Conservation (phyloP, 495 filamentous ascomycete genomes). For the Podospora anserina region DNA sequence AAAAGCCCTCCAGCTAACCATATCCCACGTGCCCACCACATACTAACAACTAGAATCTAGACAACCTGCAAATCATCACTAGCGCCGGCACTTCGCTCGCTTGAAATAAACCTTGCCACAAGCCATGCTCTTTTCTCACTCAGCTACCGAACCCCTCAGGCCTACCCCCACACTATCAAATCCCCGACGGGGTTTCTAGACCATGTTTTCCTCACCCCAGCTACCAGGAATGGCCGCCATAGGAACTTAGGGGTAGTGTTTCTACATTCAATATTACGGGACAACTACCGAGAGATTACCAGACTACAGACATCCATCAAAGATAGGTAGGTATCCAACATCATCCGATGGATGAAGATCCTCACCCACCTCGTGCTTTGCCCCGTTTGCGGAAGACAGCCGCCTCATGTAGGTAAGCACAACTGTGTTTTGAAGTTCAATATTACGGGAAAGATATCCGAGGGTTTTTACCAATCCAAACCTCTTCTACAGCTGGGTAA, state of each 20-base stretch:
- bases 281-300: no score
- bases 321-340: no score
- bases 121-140: background rate
- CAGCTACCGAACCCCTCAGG: background rate
- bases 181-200: background rate
- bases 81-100: background rate
- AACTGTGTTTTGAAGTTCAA: background rate
- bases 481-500: no score
- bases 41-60: background rate
- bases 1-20: background rate
- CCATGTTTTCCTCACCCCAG: background rate
- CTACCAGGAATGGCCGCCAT: background rate
- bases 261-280: background rate
- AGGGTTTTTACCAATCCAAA: background rate
- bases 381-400: no score
- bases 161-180: background rate
- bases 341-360: no score
- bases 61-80: background rate
- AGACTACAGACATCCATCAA: no score
- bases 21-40: no score
- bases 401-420: no score
- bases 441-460: background rate
- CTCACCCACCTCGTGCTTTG: no score
- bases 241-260: background rate
- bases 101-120: background rate